These are phyloP conservation scores for Truncatella angustata DNA, from an alignment of 2,329 filamentous ascomycete genomes.

Conservation along the genomic window DNA sequence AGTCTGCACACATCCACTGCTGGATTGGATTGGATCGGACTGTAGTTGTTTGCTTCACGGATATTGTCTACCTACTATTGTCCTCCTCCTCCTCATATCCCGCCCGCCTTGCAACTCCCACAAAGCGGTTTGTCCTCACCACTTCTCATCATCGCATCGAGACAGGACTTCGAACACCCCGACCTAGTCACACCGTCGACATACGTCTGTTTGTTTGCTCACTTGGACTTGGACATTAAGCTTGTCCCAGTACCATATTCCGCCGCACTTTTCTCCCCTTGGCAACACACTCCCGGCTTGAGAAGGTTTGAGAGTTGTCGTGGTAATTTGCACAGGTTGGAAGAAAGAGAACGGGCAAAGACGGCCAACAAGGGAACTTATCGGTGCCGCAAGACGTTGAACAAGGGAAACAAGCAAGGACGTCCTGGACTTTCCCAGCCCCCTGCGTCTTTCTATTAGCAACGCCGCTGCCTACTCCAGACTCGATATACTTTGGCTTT, in stretches of 20 bases:
- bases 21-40: background rate
- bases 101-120: background rate
- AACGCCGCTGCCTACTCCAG: background rate
- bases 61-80: background rate
- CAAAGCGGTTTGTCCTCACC: background rate
- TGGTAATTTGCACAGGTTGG: background rate
- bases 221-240: background rate
- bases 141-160: background rate
- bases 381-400: background rate
- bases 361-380: background rate
- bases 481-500: background rate
- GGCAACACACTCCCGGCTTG: background rate
- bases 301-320: background rate
- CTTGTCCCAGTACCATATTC: background rate
- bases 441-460: background rate
- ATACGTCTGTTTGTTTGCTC: background rate
- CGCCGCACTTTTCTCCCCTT: background rate
- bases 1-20: background rate
- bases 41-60: too few relatives aligned
- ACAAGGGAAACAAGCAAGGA: background rate
- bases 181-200: background rate
- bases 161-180: background rate
- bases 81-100: background rate
- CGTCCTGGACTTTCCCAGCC: background rate
- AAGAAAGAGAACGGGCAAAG: slow-evolving; percentile 3